Evolutionary conservation across 306 rosid species (phyloP).

Genomic region (Casuarina cunninghamiana): DNA sequence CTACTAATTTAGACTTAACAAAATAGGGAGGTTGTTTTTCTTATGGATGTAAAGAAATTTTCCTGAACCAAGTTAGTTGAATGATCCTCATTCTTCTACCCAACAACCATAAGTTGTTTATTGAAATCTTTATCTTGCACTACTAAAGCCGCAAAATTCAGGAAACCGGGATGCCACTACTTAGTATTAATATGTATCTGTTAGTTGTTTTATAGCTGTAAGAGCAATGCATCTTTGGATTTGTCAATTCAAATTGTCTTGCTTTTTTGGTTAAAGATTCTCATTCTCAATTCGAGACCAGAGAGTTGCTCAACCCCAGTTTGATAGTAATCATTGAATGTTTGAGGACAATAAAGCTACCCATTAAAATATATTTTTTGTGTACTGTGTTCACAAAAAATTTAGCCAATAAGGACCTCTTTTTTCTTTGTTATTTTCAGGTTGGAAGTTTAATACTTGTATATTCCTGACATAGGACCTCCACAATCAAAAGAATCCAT

Average conservation of each 20-base stretch:
- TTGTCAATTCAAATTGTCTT: not conserved
- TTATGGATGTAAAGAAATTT: too few relatives aligned
- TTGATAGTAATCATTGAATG: not conserved
- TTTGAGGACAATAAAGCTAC: not conserved
- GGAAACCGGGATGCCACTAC: not conserved
- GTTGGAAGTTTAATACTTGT: not conserved
- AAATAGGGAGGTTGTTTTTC: too few relatives aligned
- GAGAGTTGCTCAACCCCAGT: not conserved
- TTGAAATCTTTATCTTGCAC: not conserved
- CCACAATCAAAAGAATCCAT: conserved; percentile 2
- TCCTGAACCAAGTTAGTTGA: too few relatives aligned
- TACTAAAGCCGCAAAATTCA: not conserved
- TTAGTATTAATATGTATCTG: not conserved
- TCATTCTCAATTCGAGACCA: too few relatives aligned
- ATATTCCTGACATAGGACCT: conserved; percentile 8
- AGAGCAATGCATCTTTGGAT: not conserved
- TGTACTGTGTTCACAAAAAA: not conserved
- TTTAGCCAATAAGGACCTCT: not conserved
- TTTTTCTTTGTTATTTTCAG: not conserved
- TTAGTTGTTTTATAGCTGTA: not conserved
- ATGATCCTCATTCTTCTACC: too few relatives aligned
- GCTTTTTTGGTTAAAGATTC: not conserved
- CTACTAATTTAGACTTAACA: too few relatives aligned
- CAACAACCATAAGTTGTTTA: not conserved
- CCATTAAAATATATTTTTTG: not conserved